phyloP scores from a whole-genome alignment of 306 rosid genomes.

The Gillenia trifoliata region DNA sequence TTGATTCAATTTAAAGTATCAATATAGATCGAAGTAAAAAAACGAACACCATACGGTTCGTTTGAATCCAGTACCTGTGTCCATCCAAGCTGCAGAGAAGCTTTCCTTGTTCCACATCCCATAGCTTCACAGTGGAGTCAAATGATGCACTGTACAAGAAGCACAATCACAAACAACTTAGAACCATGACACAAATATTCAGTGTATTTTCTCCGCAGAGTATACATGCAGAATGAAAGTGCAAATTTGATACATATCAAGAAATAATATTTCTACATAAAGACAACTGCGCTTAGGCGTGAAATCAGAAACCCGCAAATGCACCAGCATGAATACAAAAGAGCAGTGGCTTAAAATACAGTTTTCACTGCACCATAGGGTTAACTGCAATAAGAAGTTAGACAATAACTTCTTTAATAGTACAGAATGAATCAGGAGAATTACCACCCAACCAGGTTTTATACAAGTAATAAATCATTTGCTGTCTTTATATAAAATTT shows the following conservation, averaged over 20 bases:
- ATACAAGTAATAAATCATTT: not conserved
- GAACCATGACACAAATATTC: not conserved
- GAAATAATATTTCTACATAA: not conserved
- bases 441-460: not conserved
- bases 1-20: conserved; percentile 3
- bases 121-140: conserved; percentile 82
- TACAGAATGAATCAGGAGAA: not conserved
- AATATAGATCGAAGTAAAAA: not conserved
- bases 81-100: conserved; percentile 72
- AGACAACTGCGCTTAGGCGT: not conserved
- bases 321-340: not conserved
- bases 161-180: conserved; percentile 2
- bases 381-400: not conserved
- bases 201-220: not conserved
- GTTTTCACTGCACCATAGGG: not conserved
- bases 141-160: conserved; percentile 71
- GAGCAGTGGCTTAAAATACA: not conserved
- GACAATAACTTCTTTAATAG: not conserved
- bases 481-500: not conserved
- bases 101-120: conserved; percentile 86
- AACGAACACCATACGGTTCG: not conserved
- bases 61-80: conserved; percentile 53
- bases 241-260: too few relatives aligned
- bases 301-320: not conserved
- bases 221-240: not conserved